Percentiles rank a stretch among this genome's conserved stretches.
These are phyloP conservation scores for Babesia bovis DNA, from an alignment of 169 alveolate genomes.

Conservation along the genomic window DNA sequence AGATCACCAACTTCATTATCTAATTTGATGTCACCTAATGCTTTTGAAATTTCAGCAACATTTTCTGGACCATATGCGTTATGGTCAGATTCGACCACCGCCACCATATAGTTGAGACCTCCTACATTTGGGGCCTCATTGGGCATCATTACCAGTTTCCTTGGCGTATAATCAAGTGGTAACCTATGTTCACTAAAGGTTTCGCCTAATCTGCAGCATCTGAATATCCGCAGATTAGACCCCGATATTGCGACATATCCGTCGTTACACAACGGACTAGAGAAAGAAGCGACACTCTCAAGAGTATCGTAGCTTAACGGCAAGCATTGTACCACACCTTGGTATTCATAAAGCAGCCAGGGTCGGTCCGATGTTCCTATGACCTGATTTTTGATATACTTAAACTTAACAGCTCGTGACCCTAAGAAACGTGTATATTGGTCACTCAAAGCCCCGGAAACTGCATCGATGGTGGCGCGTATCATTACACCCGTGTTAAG, in stretches of 20 bases:
- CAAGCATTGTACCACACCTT: conserved; percentile 74
- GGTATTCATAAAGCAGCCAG: conserved; percentile 84
- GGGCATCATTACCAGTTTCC: conserved; percentile 86
- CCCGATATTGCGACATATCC: conserved; percentile 92
- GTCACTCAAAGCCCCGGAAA: conserved; percentile 94
- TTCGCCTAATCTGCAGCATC: conserved; percentile 85
- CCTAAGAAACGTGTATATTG: conserved; percentile 94
- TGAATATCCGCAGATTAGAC: conserved; percentile 81
- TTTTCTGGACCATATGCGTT: conserved; percentile 83
- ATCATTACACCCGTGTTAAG: conserved; percentile 94
- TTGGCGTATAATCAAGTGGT: conserved; percentile 90
- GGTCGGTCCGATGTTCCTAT: conserved; percentile 86
- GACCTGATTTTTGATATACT: conserved; percentile 65
- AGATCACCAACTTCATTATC: conserved; percentile 67
- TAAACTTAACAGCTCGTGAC: conserved; percentile 88
- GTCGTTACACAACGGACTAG: conserved; percentile 82
- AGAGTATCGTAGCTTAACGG: conserved; percentile 87
- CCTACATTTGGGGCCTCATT: conserved; percentile 72
- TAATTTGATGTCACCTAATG: conserved; percentile 63
- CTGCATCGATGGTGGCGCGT: conserved; percentile 89
- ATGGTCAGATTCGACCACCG: conserved; percentile 88
- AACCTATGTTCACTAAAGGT: conserved; percentile 85
- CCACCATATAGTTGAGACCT: conserved; percentile 75
- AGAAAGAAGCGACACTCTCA: conserved; percentile 86
- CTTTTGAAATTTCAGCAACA: conserved; percentile 73